Percentiles rank a stretch among this genome's conserved stretches.
phyloP scores from a whole-genome alignment of 768 basidiomycete species.

The Chalciporus piperatus region DNA sequence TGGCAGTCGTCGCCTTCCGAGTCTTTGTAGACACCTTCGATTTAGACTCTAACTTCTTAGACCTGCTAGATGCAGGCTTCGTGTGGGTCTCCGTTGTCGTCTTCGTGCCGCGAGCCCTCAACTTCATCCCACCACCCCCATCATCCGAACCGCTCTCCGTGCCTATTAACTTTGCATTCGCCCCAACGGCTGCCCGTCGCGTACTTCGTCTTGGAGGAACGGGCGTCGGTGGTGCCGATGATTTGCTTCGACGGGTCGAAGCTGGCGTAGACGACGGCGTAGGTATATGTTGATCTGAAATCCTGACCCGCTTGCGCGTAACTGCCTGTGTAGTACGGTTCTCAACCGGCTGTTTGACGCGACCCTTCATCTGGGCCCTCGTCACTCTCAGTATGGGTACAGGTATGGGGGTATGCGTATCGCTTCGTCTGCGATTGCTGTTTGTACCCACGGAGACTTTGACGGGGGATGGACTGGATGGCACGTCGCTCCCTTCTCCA shows the following conservation, averaged over 20 bases:
- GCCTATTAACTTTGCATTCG: conserved; percentile 9
- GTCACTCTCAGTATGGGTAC: conserved; percentile 2
- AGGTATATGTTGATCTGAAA: conserved; percentile 21
- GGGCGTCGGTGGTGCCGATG: conserved; percentile 17
- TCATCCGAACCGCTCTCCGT: conserved; percentile 10
- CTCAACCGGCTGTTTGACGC: background rate
- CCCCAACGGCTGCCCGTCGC: conserved; percentile 23
- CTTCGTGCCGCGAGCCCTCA: conserved; percentile 17
- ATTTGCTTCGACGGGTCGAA: conserved; percentile 1
- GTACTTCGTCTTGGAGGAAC: conserved; percentile 24
- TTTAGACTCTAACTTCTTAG: conserved; percentile 15
- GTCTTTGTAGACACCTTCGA: conserved; percentile 9
- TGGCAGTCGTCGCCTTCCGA: conserved; percentile 1
- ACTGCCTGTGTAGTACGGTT: background rate
- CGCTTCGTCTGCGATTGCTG: conserved; percentile 1
- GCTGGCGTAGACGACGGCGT: conserved; percentile 26
- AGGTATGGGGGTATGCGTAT: background rate
- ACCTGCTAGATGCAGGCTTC: background rate
- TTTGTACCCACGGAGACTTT: conserved; percentile 19
- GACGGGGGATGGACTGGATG: conserved; percentile 33
- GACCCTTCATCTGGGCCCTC: background rate
- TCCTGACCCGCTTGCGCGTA: conserved; percentile 16
- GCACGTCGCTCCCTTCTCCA: conserved; percentile 3
- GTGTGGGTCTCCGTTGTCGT: conserved; percentile 4
- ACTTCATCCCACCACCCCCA: conserved; percentile 11